Evolutionary conservation across 2,329 filamentous ascomycete genomes (phyloP).

Genomic region (Alternaria gansuensis): DNA sequence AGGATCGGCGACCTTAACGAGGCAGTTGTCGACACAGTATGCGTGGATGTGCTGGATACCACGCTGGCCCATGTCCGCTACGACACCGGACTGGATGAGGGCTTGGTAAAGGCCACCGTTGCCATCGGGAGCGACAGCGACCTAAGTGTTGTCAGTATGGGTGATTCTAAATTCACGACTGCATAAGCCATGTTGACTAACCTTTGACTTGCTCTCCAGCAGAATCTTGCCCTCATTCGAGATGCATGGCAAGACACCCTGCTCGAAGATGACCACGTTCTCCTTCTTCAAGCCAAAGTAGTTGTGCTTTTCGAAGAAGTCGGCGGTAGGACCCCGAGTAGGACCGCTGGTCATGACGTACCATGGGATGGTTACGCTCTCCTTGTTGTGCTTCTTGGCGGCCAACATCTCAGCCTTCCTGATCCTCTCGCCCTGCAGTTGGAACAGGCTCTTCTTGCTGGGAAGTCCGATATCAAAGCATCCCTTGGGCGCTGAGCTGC

Average conservation of each 20-base stretch:
- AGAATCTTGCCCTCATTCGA: constrained; percentile 98
- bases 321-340: constrained; percentile 88
- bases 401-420: constrained; percentile 84
- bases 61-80: constrained; percentile 86
- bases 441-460: constrained; percentile 93
- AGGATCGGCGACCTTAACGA: constrained; percentile 98
- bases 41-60: constrained; percentile 95
- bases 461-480: constrained; percentile 97
- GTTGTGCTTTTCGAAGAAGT: constrained; percentile 87
- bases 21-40: constrained; percentile 98
- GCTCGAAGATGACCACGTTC: constrained; percentile 93
- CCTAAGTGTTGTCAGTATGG: constrained; percentile 53
- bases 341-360: constrained; percentile 99
- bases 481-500: constrained; percentile 94
- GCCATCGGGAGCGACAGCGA: constrained; percentile 94
- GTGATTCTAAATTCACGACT: not conserved
- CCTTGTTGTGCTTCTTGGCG: constrained; percentile 70
- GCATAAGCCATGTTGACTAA: constrained; percentile 29
- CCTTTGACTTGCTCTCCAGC: constrained; percentile 86
- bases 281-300: constrained; percentile 89
- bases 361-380: constrained; percentile 79
- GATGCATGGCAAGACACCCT: constrained; percentile 95
- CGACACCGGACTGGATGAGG: constrained; percentile 78
- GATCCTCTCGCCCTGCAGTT: constrained; percentile 96
- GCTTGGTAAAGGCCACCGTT: constrained; percentile 98